Conservation (phyloP, 805 yeast genomes). For the Isabelozyma pseudorhagii region DNA sequence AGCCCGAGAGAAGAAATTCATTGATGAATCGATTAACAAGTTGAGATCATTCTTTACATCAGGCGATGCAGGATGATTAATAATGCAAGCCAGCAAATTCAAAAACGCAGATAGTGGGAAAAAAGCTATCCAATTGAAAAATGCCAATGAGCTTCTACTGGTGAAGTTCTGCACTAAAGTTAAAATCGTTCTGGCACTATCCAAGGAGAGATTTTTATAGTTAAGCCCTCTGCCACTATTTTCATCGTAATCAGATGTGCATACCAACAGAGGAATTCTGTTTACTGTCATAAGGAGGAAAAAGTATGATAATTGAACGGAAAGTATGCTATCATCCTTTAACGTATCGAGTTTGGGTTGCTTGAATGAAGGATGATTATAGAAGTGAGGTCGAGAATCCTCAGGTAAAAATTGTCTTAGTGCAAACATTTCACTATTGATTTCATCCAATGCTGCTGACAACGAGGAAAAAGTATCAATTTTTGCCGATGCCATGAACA, state of each 20-base stretch:
- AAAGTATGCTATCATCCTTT: neutral
- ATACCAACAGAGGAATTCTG: constrained; percentile 11
- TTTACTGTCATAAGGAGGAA: constrained; percentile 10
- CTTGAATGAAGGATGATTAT: constrained; percentile 28
- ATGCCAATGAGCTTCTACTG: constrained; percentile 2
- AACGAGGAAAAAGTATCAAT: constrained; percentile 16
- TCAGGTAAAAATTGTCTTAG: constrained; percentile 6
- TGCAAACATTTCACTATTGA: constrained; percentile 27
- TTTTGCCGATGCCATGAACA: constrained; percentile 29
- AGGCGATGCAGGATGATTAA: constrained; percentile 14
- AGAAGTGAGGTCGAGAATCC: constrained; percentile 22
- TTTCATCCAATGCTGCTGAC: constrained; percentile 15
- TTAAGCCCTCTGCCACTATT: constrained; percentile 2
- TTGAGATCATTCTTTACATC: constrained; percentile 15
- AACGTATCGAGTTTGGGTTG: constrained; percentile 3
- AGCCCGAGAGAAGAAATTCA: constrained; percentile 12
- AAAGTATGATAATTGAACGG: neutral
- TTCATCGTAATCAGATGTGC: neutral
- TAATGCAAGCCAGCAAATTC: constrained; percentile 9
- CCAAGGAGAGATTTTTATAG: constrained; percentile 11
- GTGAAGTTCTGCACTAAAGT: constrained; percentile 8
- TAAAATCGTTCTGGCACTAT: constrained; percentile 15
- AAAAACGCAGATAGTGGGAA: constrained; percentile 15
- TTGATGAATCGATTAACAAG: constrained; percentile 15
- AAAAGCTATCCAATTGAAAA: constrained; percentile 10